Base-by-base conservation (phyloP, 306 rosid species). In the Prunus salicina region DNA sequence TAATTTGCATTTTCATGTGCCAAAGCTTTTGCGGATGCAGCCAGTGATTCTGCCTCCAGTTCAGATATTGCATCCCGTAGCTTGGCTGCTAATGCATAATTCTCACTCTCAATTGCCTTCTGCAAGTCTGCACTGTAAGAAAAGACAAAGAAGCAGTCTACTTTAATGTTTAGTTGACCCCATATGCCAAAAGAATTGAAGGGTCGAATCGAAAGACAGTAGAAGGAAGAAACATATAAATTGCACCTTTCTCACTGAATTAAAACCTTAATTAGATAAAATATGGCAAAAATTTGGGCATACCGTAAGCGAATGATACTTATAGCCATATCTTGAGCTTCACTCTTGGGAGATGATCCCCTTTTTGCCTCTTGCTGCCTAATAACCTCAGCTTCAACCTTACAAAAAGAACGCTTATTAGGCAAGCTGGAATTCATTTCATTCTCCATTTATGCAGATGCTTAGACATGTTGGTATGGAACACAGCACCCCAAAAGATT, bases 321-420 rank as follows among this genome's bases (percentile, higher is more conserved):
- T 71, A 90, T 67, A 72, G 83, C 95, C 90, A 85, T 90, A 86
- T 94, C 98, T 85, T 92, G 97, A 72, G 92, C 97, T 86, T 94
- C 94, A 46, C 91, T 88, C 86, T 92, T 94, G 53, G 97, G 86
- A 81, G 95, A 88, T 52, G 84, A 67, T 62, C 97, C 98, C 81
- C 93, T 86, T 83, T 87, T 92, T 52, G 86, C 88, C 75, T 90
- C 96, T 82, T 89, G 93, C 78, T 87, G 95, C 79, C 64, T 87
- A 74, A 86, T 84, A 32, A 90, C 81, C 84, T 90, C 97, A 74
- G 84, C 93, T 88, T 94, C 98, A 75, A 94, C 97, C 97, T 94
- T 85, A 70, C 78, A 84, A 68, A 60, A 82, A 79, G 47, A 74
- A 67, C 38, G 63, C 72, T 75, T 47, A 78, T 68, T 34, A 78